Evolutionary conservation across 805 yeast genomes (phyloP), one percentile per base, ranked within the genome.

Genomic region (Jamesozyma rosinii): DNA sequence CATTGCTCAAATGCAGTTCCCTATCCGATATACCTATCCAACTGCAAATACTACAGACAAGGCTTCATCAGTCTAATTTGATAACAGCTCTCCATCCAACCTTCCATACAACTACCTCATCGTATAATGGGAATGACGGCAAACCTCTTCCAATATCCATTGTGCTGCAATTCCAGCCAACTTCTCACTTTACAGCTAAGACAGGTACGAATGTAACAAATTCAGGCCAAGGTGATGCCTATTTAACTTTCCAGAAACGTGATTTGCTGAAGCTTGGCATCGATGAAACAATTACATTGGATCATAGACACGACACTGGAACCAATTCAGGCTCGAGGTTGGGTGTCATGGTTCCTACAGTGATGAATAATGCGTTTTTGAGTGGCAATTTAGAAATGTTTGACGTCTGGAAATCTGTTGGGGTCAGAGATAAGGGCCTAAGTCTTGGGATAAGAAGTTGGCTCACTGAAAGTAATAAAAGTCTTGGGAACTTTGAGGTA

Each of bases 131-230:
- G 4, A 24, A 26, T 14, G 31, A 36, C 14, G 19, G 20, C n/a
- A 4, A 10, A 4, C 35, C 37, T 2, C 24, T 48, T 35, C 43
- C 43, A 5, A 29, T 48, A 3, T 13, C 34, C 3, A 22, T 43
- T 10, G 41, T 44, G 10, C 34, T 48, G 30, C 36, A 46, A 22
- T 45, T 34, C 22, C 47, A 48, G 32, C 49, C 51, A 5, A 41
- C 40, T 5, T 42, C 51, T 4, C 73, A 75, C 50, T 83, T 88
- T 53, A 72, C 75, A 46, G 89, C 95, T 42, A 84, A 83, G 53
- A 85, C 97, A 1, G 99, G 99, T 3, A 92, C 97, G 1, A 89
- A 88, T 61, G 76, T 92, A 6, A 97, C 97, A 1, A 90, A 92
- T 58, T 45, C 48, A 10, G 95, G 95, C 27, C 97, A 92, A 67